Evolutionary conservation across 352 stramenopile genomes (phyloP), one percentile per base, ranked within the genome.

Genomic region (Thalassiosira mediterranea): DNA sequence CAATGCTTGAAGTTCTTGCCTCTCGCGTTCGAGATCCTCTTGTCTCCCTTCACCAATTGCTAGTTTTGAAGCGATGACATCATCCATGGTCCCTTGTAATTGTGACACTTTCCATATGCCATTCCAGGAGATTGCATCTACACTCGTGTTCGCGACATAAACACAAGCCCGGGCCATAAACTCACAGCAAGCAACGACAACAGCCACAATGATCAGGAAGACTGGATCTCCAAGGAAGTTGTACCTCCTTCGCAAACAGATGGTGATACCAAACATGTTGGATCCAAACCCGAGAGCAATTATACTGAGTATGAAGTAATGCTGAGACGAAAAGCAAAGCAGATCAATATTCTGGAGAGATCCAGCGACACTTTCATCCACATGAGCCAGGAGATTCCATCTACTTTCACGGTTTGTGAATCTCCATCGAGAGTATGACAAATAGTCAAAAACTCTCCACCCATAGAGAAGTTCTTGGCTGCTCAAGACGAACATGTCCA

Each of bases 401-500:
- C 94, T 90, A 37, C 95, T 87, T 32, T 98, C 93, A 15, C 96
- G 91, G 29, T 97, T 96, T 10, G 84, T 86, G 78, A 98, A 99
- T 28, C 96, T 91, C 76, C 98, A 97, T 60, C 95, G 88, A 71
- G 98, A 95, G 76, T 98, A 99, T 32, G 93, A 94, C 3, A 98
- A 88, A 82, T 98, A 98, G 83, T 99, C 96, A 86, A 98, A 98
- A 7, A 98, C 89, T 76, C 97, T 97, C 95, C 96, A 98, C 4
- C 96, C 96, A 63, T 98, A 95, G 5, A 96, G 88, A 10, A 98
- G 91, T 72, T 99, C 96, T 61, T 98, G 93, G 25, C 94, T 97
- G 77, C 97, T 98, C 1, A 98, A 89, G 67, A 98, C 88, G 52
- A 98, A 96, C 1, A 96, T 90, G 67, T 98, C 96, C 62, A 98